A percentile compares a stretch with the other conserved stretches of the same genome.
Evolutionary conservation across 176 grass and related monocot species (phyloP).

Genomic region (Coix lacrymajobi): DNA sequence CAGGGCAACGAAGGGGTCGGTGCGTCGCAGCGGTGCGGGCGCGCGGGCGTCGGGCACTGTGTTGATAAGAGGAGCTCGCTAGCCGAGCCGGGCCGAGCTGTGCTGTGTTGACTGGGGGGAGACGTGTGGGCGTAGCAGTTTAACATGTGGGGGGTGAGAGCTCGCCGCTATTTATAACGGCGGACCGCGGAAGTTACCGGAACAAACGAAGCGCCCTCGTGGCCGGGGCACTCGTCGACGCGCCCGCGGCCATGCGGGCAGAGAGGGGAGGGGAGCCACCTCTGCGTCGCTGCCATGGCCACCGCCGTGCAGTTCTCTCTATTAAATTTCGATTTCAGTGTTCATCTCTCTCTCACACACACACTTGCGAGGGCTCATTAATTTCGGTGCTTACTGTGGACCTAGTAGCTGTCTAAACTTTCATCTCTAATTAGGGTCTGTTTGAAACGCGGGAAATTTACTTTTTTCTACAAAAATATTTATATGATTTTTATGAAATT

Average conservation of each 20-base stretch:
- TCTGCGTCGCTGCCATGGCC: neutral
- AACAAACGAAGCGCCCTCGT: constrained; percentile 14
- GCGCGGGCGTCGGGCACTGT: neutral
- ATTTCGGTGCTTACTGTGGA: neutral
- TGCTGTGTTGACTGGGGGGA: constrained; percentile 5
- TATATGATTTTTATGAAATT: no score
- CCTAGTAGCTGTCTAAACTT: neutral
- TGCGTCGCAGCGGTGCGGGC: no score
- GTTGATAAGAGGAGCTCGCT: neutral
- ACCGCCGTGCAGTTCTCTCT: neutral
- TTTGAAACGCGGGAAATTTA: no score
- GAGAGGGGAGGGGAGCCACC: neutral
- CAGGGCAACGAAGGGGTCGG: neutral
- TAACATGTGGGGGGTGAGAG: constrained; percentile 26
- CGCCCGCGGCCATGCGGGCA: neutral
- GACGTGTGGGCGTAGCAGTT: constrained; percentile 6
- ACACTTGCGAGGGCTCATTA: neutral
- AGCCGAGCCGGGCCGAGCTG: neutral
- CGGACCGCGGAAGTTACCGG: constrained; percentile 21
- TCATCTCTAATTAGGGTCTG: no score
- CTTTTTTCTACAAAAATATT: no score
- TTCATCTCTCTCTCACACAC: neutral
- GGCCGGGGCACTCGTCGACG: neutral
- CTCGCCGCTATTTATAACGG: constrained; percentile 43
- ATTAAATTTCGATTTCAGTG: neutral